Percentiles rank a stretch among this genome's conserved stretches.
These are phyloP conservation scores for Xanthoparmelia taractica DNA, from an alignment of 495 filamentous ascomycete genomes.

Conservation along the genomic window DNA sequence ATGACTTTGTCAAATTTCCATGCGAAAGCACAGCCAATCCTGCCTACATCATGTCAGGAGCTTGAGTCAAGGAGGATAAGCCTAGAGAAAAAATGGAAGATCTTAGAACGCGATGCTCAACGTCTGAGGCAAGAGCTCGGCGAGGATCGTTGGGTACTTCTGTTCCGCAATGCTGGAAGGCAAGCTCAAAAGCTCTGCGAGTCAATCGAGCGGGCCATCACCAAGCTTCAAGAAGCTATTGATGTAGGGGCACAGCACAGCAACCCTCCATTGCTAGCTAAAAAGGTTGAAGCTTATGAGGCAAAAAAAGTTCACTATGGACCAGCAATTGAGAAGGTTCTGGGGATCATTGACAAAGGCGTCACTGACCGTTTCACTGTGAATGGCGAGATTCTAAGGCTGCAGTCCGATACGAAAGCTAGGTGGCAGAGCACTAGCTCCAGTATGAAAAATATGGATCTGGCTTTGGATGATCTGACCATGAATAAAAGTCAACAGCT, in stretches of 20 bases:
- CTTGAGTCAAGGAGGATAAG: constrained; percentile 60
- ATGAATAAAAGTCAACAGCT: constrained; percentile 60
- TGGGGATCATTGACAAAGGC: constrained; percentile 86
- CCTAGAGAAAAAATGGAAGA: constrained; percentile 72
- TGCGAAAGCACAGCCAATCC: constrained; percentile 60
- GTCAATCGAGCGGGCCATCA: constrained; percentile 76
- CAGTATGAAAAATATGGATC: constrained; percentile 68
- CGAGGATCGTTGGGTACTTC: constrained; percentile 90
- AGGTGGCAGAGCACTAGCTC: constrained; percentile 69
- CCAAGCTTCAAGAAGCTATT: constrained; percentile 71
- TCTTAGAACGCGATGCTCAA: constrained; percentile 80
- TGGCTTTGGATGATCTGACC: constrained; percentile 64
- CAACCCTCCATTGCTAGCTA: constrained; percentile 56
- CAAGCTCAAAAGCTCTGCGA: constrained; percentile 94
- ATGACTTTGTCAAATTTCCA: constrained; percentile 88
- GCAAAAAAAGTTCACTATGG: constrained; percentile 92
- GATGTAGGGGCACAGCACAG: constrained; percentile 65
- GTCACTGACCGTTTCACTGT: constrained; percentile 85
- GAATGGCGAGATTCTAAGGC: constrained; percentile 82
- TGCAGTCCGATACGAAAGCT: constrained; percentile 73
- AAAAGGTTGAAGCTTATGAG: constrained; percentile 87
- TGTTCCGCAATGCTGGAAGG: constrained; percentile 86
- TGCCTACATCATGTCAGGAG: constrained; percentile 86
- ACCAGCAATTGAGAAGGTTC: constrained; percentile 83
- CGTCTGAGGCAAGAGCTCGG: constrained; percentile 77